A percentile compares a stretch with the other conserved stretches of the same genome.
phyloP scores from a whole-genome alignment of 2,329 filamentous ascomycete genomes.

The Microthyrium microscopicum region DNA sequence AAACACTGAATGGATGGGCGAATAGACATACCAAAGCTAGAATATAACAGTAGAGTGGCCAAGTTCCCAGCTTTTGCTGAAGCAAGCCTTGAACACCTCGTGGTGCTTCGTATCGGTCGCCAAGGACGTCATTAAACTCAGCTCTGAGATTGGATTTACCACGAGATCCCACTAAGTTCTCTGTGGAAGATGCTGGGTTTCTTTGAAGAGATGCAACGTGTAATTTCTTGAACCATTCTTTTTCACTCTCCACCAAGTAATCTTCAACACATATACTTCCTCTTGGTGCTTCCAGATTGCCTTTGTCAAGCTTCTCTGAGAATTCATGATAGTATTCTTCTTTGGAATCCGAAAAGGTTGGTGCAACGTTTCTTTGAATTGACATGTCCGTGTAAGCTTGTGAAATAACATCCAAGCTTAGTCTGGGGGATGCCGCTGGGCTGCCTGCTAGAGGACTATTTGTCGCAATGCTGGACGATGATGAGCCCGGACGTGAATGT shows the following conservation, averaged over 20 bases:
- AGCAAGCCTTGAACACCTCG: conserved; percentile 12
- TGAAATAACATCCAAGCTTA: conserved; percentile 40
- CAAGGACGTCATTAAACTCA: conserved; percentile 9
- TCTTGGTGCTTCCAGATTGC: background rate
- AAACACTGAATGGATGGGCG: conserved; percentile 48
- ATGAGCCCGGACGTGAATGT: too few relatives aligned
- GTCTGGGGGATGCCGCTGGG: conserved; percentile 30
- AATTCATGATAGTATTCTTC: background rate
- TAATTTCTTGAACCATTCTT: conserved; percentile 4
- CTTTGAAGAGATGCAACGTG: conserved; percentile 36
- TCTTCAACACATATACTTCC: background rate
- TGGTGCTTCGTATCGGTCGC: conserved; percentile 12
- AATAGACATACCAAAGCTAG: conserved; percentile 46
- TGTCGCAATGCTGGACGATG: background rate
- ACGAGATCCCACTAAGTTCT: conserved; percentile 17
- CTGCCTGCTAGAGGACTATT: background rate
- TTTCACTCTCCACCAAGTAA: background rate
- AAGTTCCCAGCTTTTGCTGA: conserved; percentile 39
- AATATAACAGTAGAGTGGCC: conserved; percentile 46
- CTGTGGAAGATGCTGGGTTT: conserved; percentile 31
- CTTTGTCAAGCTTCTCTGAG: background rate
- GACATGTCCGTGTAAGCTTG: conserved; percentile 44
- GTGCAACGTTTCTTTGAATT: conserved; percentile 39
- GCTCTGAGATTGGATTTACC: conserved; percentile 20
- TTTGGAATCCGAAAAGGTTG: conserved; percentile 1